phyloP scores from a whole-genome alignment of 306 rosid species.

The Quercus engelmannii region DNA sequence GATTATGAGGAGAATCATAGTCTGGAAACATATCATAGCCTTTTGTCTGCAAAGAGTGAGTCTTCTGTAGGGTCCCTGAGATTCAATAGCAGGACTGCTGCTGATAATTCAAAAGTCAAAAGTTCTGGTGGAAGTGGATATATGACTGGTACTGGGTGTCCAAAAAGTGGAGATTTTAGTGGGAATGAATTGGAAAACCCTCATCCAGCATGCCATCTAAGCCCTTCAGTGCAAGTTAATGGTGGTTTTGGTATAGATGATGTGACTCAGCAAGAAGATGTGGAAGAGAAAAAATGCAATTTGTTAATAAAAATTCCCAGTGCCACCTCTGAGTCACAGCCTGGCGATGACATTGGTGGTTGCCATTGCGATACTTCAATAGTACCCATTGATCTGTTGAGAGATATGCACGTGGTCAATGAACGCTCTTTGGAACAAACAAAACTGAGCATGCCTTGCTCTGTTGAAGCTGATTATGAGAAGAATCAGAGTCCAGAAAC shows the following conservation, averaged over 20 bases:
- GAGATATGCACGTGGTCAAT: neutral
- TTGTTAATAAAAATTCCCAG: constrained; percentile 3
- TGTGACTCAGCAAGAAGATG: neutral
- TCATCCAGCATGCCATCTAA: neutral
- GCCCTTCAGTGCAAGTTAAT: constrained; percentile 10
- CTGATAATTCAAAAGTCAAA: neutral
- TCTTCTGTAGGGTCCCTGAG: constrained; percentile 2
- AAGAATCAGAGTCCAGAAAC: neutral
- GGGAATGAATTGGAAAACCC: constrained; percentile 7
- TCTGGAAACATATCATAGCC: neutral
- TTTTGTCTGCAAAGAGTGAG: neutral
- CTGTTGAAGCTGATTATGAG: neutral
- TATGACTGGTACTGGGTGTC: too few species aligned
- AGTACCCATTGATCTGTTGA: neutral
- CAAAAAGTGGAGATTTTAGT: neutral
- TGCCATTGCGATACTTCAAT: neutral
- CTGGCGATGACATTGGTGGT: constrained; percentile 3
- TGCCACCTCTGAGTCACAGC: neutral
- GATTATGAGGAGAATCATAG: neutral
- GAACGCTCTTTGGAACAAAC: neutral
- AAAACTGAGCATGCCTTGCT: neutral
- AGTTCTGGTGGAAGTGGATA: too few species aligned
- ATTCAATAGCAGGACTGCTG: neutral
- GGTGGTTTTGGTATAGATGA: neutral
- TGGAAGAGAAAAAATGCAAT: constrained; percentile 6